phyloP scores from a whole-genome alignment of 164 flowering plant species.

The Taxillus chinensis region DNA sequence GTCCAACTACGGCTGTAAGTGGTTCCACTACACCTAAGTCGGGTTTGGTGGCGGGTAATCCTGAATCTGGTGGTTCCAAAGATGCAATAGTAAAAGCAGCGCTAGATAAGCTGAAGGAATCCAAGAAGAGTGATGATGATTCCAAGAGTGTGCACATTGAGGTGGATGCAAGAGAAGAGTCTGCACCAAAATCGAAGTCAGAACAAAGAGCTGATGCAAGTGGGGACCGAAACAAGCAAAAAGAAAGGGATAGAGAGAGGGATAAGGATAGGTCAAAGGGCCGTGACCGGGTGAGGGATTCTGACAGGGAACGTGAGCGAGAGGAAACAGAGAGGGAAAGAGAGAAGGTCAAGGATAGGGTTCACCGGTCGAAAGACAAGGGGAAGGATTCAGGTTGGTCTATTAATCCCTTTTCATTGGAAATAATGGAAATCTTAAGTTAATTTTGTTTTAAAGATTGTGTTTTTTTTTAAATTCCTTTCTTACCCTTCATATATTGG shows the following conservation, averaged over 20 bases:
- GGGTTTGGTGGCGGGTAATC: conserved; percentile 16
- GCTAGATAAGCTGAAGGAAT: conserved; percentile 46
- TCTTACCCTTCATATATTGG: not conserved
- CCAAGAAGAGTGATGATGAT: conserved; percentile 65
- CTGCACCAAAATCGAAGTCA: conserved; percentile 27
- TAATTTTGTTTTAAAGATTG: not conserved
- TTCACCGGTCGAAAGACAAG: conserved; percentile 63
- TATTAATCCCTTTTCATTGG: not conserved
- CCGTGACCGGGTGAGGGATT: conserved; percentile 64
- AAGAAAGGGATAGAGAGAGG: conserved; percentile 40
- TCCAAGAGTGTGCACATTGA: conserved; percentile 29
- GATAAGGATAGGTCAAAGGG: conserved; percentile 33
- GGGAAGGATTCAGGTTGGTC: conserved; percentile 45
- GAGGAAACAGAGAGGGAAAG: conserved; percentile 46
- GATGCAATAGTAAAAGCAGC: conserved; percentile 28
- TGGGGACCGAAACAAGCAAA: conserved; percentile 48
- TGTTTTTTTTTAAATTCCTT: not conserved
- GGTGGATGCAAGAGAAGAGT: conserved; percentile 44
- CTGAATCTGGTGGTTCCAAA: conserved; percentile 42
- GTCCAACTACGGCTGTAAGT: conserved; percentile 17
- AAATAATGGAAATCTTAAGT: not conserved
- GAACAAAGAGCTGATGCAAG: conserved; percentile 36
- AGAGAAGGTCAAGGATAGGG: conserved; percentile 50
- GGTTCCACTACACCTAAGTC: conserved; percentile 22
- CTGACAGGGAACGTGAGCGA: conserved; percentile 53